These are phyloP conservation scores for Vigna radiata DNA, from an alignment of 306 rosid species.

Conservation along the genomic window DNA sequence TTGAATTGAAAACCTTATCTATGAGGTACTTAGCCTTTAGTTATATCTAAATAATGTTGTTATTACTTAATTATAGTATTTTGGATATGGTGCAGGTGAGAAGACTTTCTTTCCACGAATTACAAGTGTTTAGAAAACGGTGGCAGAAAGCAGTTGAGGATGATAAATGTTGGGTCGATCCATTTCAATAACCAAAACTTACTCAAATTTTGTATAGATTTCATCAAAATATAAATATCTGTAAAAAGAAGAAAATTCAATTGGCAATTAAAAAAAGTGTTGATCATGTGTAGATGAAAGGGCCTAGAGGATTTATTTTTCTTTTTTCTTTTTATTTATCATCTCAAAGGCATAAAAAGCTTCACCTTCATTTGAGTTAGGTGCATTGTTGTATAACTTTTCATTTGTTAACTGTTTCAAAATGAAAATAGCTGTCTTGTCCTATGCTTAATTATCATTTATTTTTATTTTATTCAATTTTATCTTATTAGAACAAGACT, in stretches of 20 bases:
- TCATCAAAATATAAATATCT: constrained; percentile 1
- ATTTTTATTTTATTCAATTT: too few species aligned
- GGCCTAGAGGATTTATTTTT: background rate
- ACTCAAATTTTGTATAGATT: background rate
- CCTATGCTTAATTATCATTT: background rate
- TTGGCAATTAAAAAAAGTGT: background rate
- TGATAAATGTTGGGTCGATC: constrained; percentile 50
- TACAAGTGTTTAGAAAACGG: constrained; percentile 40
- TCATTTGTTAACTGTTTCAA: background rate
- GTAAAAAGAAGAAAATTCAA: constrained; percentile 11
- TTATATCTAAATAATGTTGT: background rate
- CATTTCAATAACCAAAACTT: constrained; percentile 35
- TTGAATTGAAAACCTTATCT: background rate
- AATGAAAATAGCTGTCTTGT: background rate
- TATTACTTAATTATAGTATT: background rate
- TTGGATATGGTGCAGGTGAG: constrained; percentile 43
- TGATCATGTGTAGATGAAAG: background rate
- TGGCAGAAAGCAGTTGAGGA: constrained; percentile 47
- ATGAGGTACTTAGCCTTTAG: background rate
- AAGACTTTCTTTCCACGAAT: constrained; percentile 43
- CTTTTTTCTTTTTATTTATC: background rate
- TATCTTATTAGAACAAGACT: too few species aligned
- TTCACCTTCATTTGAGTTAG: background rate
- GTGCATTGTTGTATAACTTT: background rate
- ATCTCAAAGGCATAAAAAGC: background rate